phyloP scores from a whole-genome alignment of 306 rosid genomes.

The Bauhinia variegata region DNA sequence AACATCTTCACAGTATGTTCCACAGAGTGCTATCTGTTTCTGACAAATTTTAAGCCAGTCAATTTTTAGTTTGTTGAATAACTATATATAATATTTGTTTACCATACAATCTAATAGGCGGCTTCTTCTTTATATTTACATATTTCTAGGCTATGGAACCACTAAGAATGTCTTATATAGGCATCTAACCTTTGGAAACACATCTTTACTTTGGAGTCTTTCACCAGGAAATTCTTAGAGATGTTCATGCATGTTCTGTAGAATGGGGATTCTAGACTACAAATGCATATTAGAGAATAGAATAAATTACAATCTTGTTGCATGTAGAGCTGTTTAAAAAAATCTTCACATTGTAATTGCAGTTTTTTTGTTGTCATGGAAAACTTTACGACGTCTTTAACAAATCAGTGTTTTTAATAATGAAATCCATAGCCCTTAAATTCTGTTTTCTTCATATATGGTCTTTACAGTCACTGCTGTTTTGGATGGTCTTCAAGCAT shows the following conservation, averaged over 20 bases:
- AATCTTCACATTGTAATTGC: slow-evolving; percentile 1
- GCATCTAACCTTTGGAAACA: slow-evolving; percentile 14
- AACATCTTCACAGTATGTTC: not conserved
- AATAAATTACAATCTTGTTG: slow-evolving; percentile 24
- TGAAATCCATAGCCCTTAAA: slow-evolving; percentile 14
- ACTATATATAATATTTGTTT: slow-evolving; percentile 4
- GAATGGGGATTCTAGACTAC: not conserved
- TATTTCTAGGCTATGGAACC: slow-evolving; percentile 6
- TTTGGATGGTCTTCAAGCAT: slow-evolving; percentile 65
- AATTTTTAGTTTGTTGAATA: slow-evolving; percentile 10
- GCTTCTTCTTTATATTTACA: slow-evolving; percentile 6
- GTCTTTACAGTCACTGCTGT: slow-evolving; percentile 62
- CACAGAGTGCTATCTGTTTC: not conserved
- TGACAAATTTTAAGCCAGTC: not conserved
- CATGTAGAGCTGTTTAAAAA: slow-evolving; percentile 21
- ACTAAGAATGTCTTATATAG: not conserved
- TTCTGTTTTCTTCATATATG: slow-evolving; percentile 29
- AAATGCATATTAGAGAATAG: not conserved
- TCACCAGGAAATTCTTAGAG: not conserved
- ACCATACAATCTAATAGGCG: not conserved
- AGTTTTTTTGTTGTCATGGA: slow-evolving; percentile 3
- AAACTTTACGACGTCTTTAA: slow-evolving; percentile 11
- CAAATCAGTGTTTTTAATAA: slow-evolving; percentile 2
- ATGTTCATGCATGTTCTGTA: slow-evolving; percentile 4
- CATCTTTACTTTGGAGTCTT: not conserved